These are phyloP conservation scores for Globomyces sp. DNA, from an alignment of 371 early-diverging fungal genomes.

Conservation along the genomic window DNA sequence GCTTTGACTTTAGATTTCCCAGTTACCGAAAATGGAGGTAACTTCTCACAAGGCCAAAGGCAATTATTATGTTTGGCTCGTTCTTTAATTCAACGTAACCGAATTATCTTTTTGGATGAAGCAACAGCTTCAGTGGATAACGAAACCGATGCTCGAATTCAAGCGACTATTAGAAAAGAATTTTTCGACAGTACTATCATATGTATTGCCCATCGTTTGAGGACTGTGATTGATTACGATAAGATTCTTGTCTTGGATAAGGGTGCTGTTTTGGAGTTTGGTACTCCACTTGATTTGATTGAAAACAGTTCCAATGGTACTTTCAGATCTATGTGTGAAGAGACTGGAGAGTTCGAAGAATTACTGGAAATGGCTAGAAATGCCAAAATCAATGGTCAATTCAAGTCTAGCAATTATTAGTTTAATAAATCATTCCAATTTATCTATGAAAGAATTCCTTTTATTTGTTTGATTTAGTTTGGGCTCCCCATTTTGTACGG, in stretches of 20 bases:
- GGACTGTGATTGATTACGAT: constrained; percentile 49
- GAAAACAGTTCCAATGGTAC: constrained; percentile 12
- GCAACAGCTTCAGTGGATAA: constrained; percentile 51
- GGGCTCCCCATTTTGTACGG: constrained; percentile 18
- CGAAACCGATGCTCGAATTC: constrained; percentile 72
- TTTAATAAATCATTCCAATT: background rate
- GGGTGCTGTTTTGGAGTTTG: constrained; percentile 45
- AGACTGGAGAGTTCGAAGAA: constrained; percentile 35
- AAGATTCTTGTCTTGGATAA: constrained; percentile 46
- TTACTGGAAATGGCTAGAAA: constrained; percentile 27
- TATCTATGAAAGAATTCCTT: too few species aligned
- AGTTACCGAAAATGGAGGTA: constrained; percentile 40
- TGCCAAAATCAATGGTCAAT: constrained; percentile 3
- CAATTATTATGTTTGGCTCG: constrained; percentile 54
- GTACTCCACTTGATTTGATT: constrained; percentile 38
- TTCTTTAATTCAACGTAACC: constrained; percentile 46
- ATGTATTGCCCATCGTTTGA: constrained; percentile 51
- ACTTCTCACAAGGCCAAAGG: constrained; percentile 44
- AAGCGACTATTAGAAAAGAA: constrained; percentile 74
- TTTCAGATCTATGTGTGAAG: constrained; percentile 35
- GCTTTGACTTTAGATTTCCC: constrained; percentile 27
- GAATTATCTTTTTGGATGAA: constrained; percentile 54
- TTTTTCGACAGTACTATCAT: constrained; percentile 46
- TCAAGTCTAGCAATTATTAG: constrained; percentile 12
- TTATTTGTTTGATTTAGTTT: too few species aligned